Conservation (phyloP, 805 yeast species). For the Brettanomyces sp. region DNA sequence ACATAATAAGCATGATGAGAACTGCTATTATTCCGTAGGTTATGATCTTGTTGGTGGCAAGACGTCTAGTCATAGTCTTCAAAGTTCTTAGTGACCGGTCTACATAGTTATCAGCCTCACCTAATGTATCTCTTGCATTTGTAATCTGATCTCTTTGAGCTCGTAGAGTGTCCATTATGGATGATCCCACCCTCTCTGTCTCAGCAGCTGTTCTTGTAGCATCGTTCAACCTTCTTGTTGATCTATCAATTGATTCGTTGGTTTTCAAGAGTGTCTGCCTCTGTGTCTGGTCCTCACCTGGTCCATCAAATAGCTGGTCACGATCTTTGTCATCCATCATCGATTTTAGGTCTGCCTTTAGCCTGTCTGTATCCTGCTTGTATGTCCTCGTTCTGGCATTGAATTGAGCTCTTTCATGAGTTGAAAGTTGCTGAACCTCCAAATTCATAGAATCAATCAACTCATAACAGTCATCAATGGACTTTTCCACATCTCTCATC, state of each 20-base stretch:
- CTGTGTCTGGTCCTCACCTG: slow-evolving; percentile 46
- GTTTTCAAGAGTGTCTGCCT: slow-evolving; percentile 72
- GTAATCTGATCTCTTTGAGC: slow-evolving; percentile 89
- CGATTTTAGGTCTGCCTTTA: slow-evolving; percentile 46
- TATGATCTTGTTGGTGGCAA: slow-evolving; percentile 84
- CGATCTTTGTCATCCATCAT: slow-evolving; percentile 66
- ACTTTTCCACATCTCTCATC: slow-evolving; percentile 51
- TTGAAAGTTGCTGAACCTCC: slow-evolving; percentile 80
- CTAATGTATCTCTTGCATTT: slow-evolving; percentile 76
- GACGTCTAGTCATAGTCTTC: slow-evolving; percentile 83
- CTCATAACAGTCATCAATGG: slow-evolving; percentile 75
- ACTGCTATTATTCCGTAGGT: slow-evolving; percentile 90
- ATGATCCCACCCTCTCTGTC: slow-evolving; percentile 86
- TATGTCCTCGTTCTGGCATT: slow-evolving; percentile 73
- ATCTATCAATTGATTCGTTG: slow-evolving; percentile 71
- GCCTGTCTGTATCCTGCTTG: slow-evolving; percentile 45
- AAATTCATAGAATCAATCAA: slow-evolving; percentile 78
- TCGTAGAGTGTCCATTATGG: slow-evolving; percentile 77
- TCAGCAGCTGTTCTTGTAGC: slow-evolving; percentile 87
- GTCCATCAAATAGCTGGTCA: slow-evolving; percentile 57
- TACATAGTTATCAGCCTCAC: slow-evolving; percentile 87
- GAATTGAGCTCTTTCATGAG: slow-evolving; percentile 56
- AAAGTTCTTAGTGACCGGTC: slow-evolving; percentile 82
- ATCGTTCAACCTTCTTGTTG: slow-evolving; percentile 76
- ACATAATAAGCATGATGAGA: slow-evolving; percentile 65